These are phyloP conservation scores for Pugionium dolabratum DNA, from an alignment of 345 rosid genomes.

Conservation along the genomic window DNA sequence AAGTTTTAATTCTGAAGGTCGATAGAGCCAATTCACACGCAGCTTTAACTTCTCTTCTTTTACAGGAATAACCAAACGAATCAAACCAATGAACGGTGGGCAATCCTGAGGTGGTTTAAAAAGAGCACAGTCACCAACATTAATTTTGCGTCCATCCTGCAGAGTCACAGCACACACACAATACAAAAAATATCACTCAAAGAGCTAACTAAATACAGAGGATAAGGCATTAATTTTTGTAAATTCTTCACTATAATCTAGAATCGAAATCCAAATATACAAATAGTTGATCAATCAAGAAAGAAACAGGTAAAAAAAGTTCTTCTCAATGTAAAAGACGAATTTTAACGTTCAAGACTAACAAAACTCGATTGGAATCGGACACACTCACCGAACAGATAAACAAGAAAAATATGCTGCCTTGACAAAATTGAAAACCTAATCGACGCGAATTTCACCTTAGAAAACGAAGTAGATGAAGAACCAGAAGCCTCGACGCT, in stretches of 20 bases:
- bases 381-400: not conserved
- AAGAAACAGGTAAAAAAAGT: not conserved
- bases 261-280: not conserved
- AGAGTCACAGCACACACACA: not conserved
- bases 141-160: slow-evolving; percentile 82
- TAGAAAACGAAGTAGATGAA: slow-evolving; percentile 51
- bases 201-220: not conserved
- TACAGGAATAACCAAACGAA: slow-evolving; percentile 52
- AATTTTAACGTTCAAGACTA: not conserved
- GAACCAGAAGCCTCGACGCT: slow-evolving; percentile 45
- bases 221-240: not conserved
- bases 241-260: not conserved
- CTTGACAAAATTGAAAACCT: not conserved
- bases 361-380: not conserved
- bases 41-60: slow-evolving; percentile 58
- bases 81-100: slow-evolving; percentile 89
- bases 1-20: slow-evolving; percentile 80
- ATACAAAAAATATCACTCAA: not conserved
- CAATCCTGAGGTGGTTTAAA: slow-evolving; percentile 80
- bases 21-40: slow-evolving; percentile 86
- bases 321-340: not conserved
- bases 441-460: slow-evolving; percentile 46
- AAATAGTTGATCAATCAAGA: not conserved
- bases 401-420: not conserved
- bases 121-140: slow-evolving; percentile 90